A percentile compares a stretch with the other conserved stretches of the same genome.
Conservation (phyloP, 495 filamentous ascomycete species). For the Bombardia bombarda region DNA sequence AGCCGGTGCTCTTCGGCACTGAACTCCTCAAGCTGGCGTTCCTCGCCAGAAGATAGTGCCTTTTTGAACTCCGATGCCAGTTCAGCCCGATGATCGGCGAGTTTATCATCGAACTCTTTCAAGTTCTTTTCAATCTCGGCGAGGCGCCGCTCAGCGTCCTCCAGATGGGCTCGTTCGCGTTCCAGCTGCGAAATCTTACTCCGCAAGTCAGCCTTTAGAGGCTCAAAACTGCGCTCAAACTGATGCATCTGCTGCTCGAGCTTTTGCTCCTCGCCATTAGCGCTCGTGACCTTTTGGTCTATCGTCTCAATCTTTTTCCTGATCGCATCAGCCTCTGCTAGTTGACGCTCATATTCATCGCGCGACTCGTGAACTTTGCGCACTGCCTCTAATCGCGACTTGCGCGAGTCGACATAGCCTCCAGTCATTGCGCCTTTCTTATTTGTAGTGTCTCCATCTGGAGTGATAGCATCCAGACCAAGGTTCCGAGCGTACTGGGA, state of each 20-base stretch:
- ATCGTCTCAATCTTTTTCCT: constrained; percentile 58
- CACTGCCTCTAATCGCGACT: constrained; percentile 77
- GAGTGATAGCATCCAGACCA: constrained; percentile 84
- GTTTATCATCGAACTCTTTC: constrained; percentile 64
- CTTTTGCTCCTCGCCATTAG: constrained; percentile 74
- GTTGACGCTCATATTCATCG: constrained; percentile 62
- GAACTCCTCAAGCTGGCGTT: constrained; percentile 67
- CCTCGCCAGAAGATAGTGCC: constrained; percentile 72
- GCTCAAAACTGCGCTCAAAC: constrained; percentile 74
- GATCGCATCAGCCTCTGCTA: constrained; percentile 31
- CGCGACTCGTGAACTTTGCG: constrained; percentile 67
- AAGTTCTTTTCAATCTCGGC: constrained; percentile 72
- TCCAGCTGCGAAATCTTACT: constrained; percentile 63
- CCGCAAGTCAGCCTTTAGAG: constrained; percentile 64
- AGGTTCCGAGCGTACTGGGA: constrained; percentile 86
- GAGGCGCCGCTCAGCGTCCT: constrained; percentile 55
- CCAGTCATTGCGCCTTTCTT: constrained; percentile 92
- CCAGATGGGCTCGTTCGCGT: constrained; percentile 64
- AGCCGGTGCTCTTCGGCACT: constrained; percentile 61
- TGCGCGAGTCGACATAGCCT: constrained; percentile 78
- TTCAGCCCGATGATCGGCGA: constrained; percentile 67
- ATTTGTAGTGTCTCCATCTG: constrained; percentile 86
- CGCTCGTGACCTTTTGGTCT: constrained; percentile 78
- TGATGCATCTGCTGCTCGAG: constrained; percentile 70
- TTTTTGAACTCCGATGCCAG: constrained; percentile 86